phyloP scores from a whole-genome alignment of 768 basidiomycete species.

The Pulveroboletus ravenelii region DNA sequence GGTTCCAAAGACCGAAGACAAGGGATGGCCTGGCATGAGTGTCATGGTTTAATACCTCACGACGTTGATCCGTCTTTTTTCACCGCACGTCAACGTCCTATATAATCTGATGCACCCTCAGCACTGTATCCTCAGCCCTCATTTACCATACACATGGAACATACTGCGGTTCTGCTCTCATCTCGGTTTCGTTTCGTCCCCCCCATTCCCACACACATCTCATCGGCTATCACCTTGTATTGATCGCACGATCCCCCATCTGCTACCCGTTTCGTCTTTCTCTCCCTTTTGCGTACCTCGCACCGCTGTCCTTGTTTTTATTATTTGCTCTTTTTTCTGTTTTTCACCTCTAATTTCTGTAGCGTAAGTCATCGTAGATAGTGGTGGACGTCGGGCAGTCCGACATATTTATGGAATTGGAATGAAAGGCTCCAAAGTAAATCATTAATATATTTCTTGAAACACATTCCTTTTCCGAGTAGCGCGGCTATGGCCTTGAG shows the following conservation, averaged over 20 bases:
- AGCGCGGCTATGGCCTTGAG: constrained; percentile 7
- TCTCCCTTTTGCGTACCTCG: background rate
- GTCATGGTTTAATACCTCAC: constrained; percentile 25
- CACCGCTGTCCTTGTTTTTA: background rate
- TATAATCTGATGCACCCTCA: constrained; percentile 25
- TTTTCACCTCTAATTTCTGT: background rate
- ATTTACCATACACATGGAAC: constrained; percentile 23
- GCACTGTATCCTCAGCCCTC: constrained; percentile 15
- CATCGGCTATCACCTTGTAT: constrained; percentile 20
- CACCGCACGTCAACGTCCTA: constrained; percentile 15
- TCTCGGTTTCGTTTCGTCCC: constrained; percentile 2
- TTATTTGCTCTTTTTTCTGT: background rate
- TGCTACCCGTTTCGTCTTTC: background rate
- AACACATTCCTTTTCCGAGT: background rate
- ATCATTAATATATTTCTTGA: constrained; percentile 15
- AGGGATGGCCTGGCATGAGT: constrained; percentile 30
- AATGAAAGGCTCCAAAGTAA: constrained; percentile 13
- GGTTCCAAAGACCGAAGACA: constrained; percentile 31
- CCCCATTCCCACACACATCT: constrained; percentile 5
- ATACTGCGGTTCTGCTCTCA: constrained; percentile 24
- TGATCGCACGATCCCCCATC: constrained; percentile 17
- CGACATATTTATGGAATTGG: constrained; percentile 28
- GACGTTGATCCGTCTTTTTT: constrained; percentile 2
- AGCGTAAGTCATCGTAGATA: constrained; percentile 16
- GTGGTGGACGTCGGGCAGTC: constrained; percentile 20